Conservation (phyloP, 1,139 yeast species). For the Sugiyamaella novakii region DNA sequence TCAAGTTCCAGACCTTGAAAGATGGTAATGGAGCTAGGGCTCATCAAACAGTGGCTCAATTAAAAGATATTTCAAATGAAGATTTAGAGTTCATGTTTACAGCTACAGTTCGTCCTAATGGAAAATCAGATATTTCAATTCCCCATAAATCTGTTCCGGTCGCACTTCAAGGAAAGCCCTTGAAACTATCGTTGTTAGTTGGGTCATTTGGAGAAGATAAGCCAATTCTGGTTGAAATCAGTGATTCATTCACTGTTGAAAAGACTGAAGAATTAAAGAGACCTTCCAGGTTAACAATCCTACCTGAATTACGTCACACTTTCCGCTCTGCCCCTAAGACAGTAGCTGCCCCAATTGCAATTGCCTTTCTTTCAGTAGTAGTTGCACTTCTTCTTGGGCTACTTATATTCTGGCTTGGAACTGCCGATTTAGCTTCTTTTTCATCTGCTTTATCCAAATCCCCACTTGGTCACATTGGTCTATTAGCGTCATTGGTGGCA, state of each 20-base stretch:
- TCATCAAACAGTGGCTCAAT: slow-evolving; percentile 37
- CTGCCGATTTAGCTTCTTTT: slow-evolving; percentile 29
- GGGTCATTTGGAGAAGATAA: slow-evolving; percentile 33
- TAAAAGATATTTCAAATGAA: slow-evolving; percentile 29
- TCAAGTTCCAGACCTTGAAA: slow-evolving; percentile 32
- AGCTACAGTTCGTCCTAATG: slow-evolving; percentile 31
- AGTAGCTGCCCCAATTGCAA: slow-evolving; percentile 58
- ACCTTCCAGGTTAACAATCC: slow-evolving; percentile 42
- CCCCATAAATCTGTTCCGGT: slow-evolving; percentile 38
- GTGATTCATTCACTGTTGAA: slow-evolving; percentile 25
- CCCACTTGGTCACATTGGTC: slow-evolving; percentile 47
- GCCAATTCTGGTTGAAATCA: slow-evolving; percentile 25
- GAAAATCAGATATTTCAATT: slow-evolving; percentile 37
- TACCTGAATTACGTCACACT: slow-evolving; percentile 70
- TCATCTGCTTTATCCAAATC: slow-evolving; percentile 36
- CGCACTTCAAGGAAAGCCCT: slow-evolving; percentile 30
- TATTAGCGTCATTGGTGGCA: slow-evolving; percentile 56
- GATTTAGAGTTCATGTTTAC: slow-evolving; percentile 36
- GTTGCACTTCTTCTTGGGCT: slow-evolving; percentile 43
- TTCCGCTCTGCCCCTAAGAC: slow-evolving; percentile 62
- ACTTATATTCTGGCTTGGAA: slow-evolving; percentile 31
- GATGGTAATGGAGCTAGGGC: slow-evolving; percentile 32
- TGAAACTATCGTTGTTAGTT: slow-evolving; percentile 32
- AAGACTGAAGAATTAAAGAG: slow-evolving; percentile 17
- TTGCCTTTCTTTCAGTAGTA: slow-evolving; percentile 52